Percentiles rank a stretch among this genome's conserved stretches.
Evolutionary conservation across 1,139 yeast genomes (phyloP).

Genomic region (Taphrina deformans): DNA sequence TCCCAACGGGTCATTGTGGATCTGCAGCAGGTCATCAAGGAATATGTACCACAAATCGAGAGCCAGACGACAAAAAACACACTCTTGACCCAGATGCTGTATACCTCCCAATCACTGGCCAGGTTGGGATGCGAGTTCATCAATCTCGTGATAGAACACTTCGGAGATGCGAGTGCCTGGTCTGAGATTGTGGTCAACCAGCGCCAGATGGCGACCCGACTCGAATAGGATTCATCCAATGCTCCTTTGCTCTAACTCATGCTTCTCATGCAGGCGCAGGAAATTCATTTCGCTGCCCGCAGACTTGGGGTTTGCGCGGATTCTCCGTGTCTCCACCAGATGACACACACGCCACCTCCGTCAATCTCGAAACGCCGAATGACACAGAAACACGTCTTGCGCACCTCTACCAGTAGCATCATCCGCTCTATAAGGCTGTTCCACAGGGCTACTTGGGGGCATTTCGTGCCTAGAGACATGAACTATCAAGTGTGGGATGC

Average conservation of each 20-base stretch:
- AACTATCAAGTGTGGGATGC: conserved; percentile 23
- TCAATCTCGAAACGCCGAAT: not conserved
- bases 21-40: conserved; percentile 46
- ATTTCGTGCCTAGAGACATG: too few species aligned
- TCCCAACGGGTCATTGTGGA: conserved; percentile 47
- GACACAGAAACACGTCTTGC: not conserved
- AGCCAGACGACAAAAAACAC: conserved; percentile 58
- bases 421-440: not conserved
- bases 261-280: too few species aligned
- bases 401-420: too few species aligned
- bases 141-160: conserved; percentile 41
- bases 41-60: conserved; percentile 47
- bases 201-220: conserved; percentile 21
- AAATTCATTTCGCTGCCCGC: too few species aligned
- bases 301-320: too few species aligned
- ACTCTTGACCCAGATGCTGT: conserved; percentile 67
- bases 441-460: too few species aligned
- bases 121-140: conserved; percentile 69
- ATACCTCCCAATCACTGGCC: conserved; percentile 72
- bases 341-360: not conserved
- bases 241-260: too few species aligned
- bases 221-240: conserved; percentile 8
- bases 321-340: not conserved
- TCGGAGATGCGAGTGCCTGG: conserved; percentile 38
- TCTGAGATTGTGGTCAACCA: conserved; percentile 18